Evolutionary conservation across 495 filamentous ascomycete genomes (phyloP).

Genomic region (Podospora fimiseda): DNA sequence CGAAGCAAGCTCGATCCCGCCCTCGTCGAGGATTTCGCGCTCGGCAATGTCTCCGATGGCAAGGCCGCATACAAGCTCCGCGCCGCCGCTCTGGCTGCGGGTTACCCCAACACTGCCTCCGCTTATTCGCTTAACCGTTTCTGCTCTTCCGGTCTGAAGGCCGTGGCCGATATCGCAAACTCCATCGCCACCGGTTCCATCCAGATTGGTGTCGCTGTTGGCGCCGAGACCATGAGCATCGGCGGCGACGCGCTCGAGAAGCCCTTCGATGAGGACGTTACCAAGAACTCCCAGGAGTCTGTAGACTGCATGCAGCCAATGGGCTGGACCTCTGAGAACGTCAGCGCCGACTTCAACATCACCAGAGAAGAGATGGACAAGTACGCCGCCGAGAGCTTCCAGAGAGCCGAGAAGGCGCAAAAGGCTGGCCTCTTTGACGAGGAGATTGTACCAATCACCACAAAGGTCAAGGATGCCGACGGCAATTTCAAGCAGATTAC

Average conservation of each 20-base stretch:
- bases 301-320: constrained; percentile 87
- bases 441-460: constrained; percentile 84
- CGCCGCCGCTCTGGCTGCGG: constrained; percentile 81
- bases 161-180: constrained; percentile 88
- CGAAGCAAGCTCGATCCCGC: constrained; percentile 73
- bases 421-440: constrained; percentile 92
- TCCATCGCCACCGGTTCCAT: constrained; percentile 77
- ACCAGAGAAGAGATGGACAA: constrained; percentile 71
- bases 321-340: constrained; percentile 97
- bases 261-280: constrained; percentile 73
- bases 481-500: constrained; percentile 72
- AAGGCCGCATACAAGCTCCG: constrained; percentile 88
- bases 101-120: constrained; percentile 83
- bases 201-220: constrained; percentile 78
- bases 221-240: constrained; percentile 80
- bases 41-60: constrained; percentile 84
- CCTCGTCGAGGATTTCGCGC: constrained; percentile 83
- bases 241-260: constrained; percentile 59
- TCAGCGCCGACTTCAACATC: constrained; percentile 86
- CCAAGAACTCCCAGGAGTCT: constrained; percentile 65
- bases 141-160: constrained; percentile 93
- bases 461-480: constrained; percentile 74
- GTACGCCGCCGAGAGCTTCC: constrained; percentile 80
- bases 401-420: constrained; percentile 81
- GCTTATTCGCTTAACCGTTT: constrained; percentile 86